These are phyloP conservation scores for Corymbia maculata DNA, from an alignment of 345 rosid species.

Conservation along the genomic window DNA sequence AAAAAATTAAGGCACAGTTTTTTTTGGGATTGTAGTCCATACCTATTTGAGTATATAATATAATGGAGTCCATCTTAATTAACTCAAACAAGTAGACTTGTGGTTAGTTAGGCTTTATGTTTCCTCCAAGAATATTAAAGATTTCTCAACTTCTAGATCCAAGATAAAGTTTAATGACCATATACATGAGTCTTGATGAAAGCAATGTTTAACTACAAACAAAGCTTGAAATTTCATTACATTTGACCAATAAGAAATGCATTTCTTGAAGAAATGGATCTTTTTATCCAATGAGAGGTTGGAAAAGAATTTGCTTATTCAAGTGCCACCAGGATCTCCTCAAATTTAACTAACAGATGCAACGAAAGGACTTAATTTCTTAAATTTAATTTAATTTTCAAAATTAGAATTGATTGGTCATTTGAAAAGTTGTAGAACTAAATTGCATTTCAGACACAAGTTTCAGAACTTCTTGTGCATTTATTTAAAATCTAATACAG, in stretches of 20 bases:
- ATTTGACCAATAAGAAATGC: not conserved
- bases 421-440: not conserved
- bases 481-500: not conserved
- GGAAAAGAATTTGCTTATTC: not conserved
- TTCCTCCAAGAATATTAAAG: not conserved
- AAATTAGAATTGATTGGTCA: not conserved
- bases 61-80: not conserved
- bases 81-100: not conserved
- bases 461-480: not conserved
- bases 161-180: not conserved
- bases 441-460: not conserved
- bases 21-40: not conserved
- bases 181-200: not conserved
- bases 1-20: not conserved
- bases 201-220: not conserved
- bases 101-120: not conserved
- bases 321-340: not conserved
- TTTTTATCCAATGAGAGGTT: not conserved
- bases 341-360: not conserved
- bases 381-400: not conserved
- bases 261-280: not conserved
- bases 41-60: not conserved
- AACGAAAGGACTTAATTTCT: not conserved
- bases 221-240: not conserved
- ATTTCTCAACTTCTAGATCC: not conserved